Evolutionary conservation across 371 early-diverging fungal species (phyloP).

Genomic region (Fennellomyces sp.): DNA sequence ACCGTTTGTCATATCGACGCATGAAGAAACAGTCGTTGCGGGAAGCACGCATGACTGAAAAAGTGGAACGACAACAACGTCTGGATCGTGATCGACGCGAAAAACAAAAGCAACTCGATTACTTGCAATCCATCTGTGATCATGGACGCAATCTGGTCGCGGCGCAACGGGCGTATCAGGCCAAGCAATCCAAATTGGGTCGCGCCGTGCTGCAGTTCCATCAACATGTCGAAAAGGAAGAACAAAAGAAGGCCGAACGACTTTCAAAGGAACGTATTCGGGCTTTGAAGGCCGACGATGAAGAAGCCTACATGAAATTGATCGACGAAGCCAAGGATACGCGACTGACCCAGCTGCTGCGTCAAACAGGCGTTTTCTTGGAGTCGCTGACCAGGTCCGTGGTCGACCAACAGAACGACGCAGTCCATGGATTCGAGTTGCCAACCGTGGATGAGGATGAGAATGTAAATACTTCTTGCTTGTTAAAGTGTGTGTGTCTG

Average conservation of each 20-base stretch:
- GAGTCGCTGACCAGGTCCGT: slow-evolving; percentile 79
- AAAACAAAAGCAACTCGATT: slow-evolving; percentile 83
- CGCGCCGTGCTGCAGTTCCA: slow-evolving; percentile 81
- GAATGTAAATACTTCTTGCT: not conserved
- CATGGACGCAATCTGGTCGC: slow-evolving; percentile 77
- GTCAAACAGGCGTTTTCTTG: slow-evolving; percentile 90
- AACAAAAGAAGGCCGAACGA: slow-evolving; percentile 84
- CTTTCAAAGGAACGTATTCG: slow-evolving; percentile 92
- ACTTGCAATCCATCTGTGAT: slow-evolving; percentile 71
- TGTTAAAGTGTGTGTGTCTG: too few relatives aligned
- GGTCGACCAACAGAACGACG: slow-evolving; percentile 75
- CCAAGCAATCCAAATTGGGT: slow-evolving; percentile 77
- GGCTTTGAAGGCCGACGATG: slow-evolving; percentile 93
- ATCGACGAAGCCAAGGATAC: slow-evolving; percentile 95
- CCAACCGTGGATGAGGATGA: not conserved
- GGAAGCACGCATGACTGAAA: slow-evolving; percentile 93
- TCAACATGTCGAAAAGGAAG: slow-evolving; percentile 85
- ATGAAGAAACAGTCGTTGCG: slow-evolving; percentile 90
- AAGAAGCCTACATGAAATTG: slow-evolving; percentile 94
- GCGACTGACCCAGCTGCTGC: slow-evolving; percentile 88
- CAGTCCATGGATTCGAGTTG: slow-evolving; percentile 37
- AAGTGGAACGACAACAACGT: slow-evolving; percentile 87
- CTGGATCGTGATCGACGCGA: slow-evolving; percentile 88
- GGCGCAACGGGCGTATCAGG: slow-evolving; percentile 66
- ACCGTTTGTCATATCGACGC: slow-evolving; percentile 80